Percentiles rank a stretch among this genome's conserved stretches.
Evolutionary conservation across 495 filamentous ascomycete genomes (phyloP).

Genomic region (Penicillium egyptiacum): DNA sequence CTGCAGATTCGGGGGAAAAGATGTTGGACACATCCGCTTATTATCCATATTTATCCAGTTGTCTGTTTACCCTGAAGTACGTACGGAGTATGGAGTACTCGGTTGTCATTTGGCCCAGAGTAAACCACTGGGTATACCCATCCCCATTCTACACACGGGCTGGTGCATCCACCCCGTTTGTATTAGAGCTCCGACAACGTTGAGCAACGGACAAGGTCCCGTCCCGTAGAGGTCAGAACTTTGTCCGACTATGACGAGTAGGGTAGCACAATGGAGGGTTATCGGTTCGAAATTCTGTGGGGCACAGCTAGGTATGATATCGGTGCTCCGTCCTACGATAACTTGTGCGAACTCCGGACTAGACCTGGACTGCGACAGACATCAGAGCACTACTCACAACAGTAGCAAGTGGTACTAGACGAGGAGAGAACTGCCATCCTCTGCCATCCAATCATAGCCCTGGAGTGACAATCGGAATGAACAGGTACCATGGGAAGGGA

Average conservation of each 20-base stretch:
- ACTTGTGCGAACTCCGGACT: constrained; percentile 7
- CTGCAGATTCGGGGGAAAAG: neutral
- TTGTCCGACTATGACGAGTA: constrained; percentile 16
- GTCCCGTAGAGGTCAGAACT: constrained; percentile 8
- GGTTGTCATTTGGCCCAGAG: neutral
- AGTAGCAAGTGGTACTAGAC: neutral
- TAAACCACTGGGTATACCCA: neutral
- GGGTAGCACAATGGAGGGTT: constrained; percentile 1
- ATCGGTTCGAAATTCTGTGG: neutral
- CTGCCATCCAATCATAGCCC: constrained; percentile 2
- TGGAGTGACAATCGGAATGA: neutral
- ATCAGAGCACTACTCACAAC: neutral
- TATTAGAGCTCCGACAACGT: constrained; percentile 1
- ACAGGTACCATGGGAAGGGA: constrained; percentile 1
- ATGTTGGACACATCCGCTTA: constrained; percentile 3
- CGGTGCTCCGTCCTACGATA: neutral
- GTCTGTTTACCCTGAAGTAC: neutral
- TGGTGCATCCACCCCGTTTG: constrained; percentile 17
- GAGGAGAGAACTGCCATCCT: neutral
- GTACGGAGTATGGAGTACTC: neutral
- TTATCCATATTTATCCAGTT: neutral
- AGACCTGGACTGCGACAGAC: constrained; percentile 5
- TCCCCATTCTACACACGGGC: constrained; percentile 1
- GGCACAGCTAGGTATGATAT: neutral
- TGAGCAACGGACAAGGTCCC: constrained; percentile 9